These are phyloP conservation scores for Kurtzmaniella fragi DNA, from an alignment of 805 yeast genomes.

Conservation along the genomic window DNA sequence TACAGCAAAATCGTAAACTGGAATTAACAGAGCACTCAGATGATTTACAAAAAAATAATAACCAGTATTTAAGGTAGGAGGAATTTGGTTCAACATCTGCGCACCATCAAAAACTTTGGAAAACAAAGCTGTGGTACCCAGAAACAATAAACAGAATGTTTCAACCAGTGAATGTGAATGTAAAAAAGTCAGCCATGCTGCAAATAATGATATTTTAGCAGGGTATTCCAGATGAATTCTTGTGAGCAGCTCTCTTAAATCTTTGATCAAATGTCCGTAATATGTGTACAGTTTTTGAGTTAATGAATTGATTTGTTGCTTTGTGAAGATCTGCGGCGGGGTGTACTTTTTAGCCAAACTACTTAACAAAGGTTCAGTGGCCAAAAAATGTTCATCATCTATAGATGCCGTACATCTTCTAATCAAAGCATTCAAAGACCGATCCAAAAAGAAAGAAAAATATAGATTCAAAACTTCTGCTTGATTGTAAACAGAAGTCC, in stretches of 20 bases:
- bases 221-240: constrained; percentile 30
- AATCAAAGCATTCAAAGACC: constrained; percentile 26
- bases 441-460: constrained; percentile 33
- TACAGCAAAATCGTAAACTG: constrained; percentile 30
- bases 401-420: constrained; percentile 9
- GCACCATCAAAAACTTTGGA: constrained; percentile 20
- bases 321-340: constrained; percentile 14
- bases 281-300: constrained; percentile 26
- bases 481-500: constrained; percentile 27
- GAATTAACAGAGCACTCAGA: constrained; percentile 17
- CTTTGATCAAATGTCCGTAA: constrained; percentile 31
- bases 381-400: constrained; percentile 1
- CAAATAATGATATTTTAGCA: constrained; percentile 30
- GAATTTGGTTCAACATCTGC: constrained; percentile 9
- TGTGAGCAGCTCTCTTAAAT: constrained; percentile 26
- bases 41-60: constrained; percentile 18
- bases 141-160: constrained; percentile 27
- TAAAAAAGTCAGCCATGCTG: constrained; percentile 31
- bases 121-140: constrained; percentile 30
- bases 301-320: constrained; percentile 22
- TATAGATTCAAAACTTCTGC: constrained; percentile 24
- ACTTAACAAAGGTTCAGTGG: background rate
- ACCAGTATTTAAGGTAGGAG: constrained; percentile 15
- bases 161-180: constrained; percentile 27
- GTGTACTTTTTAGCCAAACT: constrained; percentile 1